A percentile compares a stretch with the other conserved stretches of the same genome.
These are phyloP conservation scores for Lanmaoa rubissima DNA, from an alignment of 768 basidiomycete species.

Conservation along the genomic window DNA sequence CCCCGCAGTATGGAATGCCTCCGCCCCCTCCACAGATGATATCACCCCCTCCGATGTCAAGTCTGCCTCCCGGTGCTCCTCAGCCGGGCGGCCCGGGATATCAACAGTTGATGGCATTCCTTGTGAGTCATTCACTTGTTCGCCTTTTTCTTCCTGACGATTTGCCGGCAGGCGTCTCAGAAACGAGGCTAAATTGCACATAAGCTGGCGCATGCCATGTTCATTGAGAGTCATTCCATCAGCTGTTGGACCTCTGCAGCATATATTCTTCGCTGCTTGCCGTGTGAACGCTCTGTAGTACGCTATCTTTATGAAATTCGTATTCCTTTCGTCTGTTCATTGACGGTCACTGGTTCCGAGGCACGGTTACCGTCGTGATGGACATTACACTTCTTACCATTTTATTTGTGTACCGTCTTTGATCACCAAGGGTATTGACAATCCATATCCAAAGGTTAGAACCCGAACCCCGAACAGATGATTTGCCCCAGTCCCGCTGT, in stretches of 20 bases:
- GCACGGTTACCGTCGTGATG: neutral
- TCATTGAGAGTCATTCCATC: neutral
- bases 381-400: neutral
- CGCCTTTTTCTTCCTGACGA: neutral
- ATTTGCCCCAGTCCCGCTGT: neutral
- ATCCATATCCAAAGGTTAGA: neutral
- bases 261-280: neutral
- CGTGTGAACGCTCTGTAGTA: conserved; percentile 17
- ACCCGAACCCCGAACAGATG: neutral
- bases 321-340: conserved; percentile 9
- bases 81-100: conserved; percentile 47
- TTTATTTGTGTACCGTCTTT: neutral
- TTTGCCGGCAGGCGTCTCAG: conserved; percentile 23
- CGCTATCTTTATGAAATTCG: conserved; percentile 29
- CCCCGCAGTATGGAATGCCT: conserved; percentile 37
- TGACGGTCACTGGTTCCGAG: neutral
- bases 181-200: conserved; percentile 22
- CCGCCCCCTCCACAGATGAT: conserved; percentile 43
- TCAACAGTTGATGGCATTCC: conserved; percentile 68
- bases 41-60: conserved; percentile 43
- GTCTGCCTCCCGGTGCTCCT: conserved; percentile 39
- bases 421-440: neutral
- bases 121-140: conserved; percentile 42
- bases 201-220: neutral
- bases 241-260: neutral